These are phyloP conservation scores for Diaporthe aspalathi DNA, from an alignment of 2,329 filamentous ascomycete species.

Conservation along the genomic window DNA sequence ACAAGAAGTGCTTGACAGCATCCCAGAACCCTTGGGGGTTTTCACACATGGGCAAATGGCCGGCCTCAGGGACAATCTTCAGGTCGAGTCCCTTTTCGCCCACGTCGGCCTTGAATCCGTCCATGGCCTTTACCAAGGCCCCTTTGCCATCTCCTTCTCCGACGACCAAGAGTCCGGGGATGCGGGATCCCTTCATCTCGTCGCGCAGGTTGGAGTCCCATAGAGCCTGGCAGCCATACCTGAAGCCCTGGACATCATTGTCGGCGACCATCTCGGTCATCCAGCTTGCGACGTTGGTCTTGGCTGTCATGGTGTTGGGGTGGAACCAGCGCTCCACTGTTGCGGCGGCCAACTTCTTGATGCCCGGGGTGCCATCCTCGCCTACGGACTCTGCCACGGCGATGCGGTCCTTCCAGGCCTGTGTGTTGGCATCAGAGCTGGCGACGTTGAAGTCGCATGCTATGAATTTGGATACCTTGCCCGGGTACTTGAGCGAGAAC, in stretches of 20 bases:
- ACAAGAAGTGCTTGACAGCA: constrained; percentile 70
- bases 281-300: constrained; percentile 59
- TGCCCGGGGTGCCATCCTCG: constrained; percentile 65
- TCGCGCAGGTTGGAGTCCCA: constrained; percentile 77
- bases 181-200: constrained; percentile 63
- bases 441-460: constrained; percentile 83
- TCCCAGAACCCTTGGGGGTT: constrained; percentile 75
- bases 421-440: constrained; percentile 78
- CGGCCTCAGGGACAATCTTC: constrained; percentile 74
- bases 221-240: constrained; percentile 74
- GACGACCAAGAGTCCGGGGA: constrained; percentile 76
- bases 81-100: constrained; percentile 68
- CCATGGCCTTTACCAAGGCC: constrained; percentile 83
- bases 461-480: constrained; percentile 70
- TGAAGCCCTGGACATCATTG: constrained; percentile 79
- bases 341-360: constrained; percentile 72
- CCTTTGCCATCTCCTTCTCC: constrained; percentile 78
- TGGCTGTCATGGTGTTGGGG: constrained; percentile 58
- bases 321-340: constrained; percentile 88
- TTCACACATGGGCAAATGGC: constrained; percentile 89
- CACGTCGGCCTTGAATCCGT: constrained; percentile 72
- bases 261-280: constrained; percentile 76
- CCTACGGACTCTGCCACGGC: constrained; percentile 68
- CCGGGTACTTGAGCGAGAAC: constrained; percentile 74
- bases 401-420: constrained; percentile 83